Conservation (phyloP, 495 filamentous ascomycete species). For the Penicillium paradoxum region DNA sequence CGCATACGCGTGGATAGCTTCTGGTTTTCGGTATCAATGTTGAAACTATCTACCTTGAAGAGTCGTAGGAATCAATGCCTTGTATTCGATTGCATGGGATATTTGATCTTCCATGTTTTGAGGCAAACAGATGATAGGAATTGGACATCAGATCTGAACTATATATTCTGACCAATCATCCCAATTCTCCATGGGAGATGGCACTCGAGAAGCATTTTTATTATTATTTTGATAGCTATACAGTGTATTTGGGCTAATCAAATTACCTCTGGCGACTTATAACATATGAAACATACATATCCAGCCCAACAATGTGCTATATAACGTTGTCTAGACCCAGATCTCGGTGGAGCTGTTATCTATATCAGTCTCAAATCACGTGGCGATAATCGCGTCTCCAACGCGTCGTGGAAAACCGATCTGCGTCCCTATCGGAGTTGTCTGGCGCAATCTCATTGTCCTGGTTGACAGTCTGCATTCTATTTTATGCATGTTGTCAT, state of each 20-base stretch:
- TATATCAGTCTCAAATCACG: constrained; percentile 26
- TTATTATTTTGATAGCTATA: no score
- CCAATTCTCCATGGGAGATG: no score
- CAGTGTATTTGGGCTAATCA: no score
- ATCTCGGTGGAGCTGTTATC: not conserved
- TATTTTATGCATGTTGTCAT: constrained; percentile 35
- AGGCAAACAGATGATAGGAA: not conserved
- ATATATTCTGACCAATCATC: not conserved
- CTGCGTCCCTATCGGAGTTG: not conserved
- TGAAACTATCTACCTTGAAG: not conserved
- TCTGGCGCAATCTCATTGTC: not conserved
- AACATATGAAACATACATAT: not conserved
- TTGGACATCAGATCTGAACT: not conserved
- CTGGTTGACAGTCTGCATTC: not conserved
- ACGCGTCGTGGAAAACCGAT: constrained; percentile 14
- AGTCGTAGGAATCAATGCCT: not conserved
- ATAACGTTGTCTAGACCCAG: not conserved
- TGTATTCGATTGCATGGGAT: no score
- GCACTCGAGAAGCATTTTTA: no score
- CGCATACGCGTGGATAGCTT: not conserved
- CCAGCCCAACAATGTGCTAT: not conserved
- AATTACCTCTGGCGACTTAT: no score
- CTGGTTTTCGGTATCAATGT: not conserved
- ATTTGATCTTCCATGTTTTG: not conserved
- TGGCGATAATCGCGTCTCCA: constrained; percentile 25